Evolutionary conservation across 1,284 basidiomycete species (phyloP).

Genomic region (Pisolithus thermaeus): DNA sequence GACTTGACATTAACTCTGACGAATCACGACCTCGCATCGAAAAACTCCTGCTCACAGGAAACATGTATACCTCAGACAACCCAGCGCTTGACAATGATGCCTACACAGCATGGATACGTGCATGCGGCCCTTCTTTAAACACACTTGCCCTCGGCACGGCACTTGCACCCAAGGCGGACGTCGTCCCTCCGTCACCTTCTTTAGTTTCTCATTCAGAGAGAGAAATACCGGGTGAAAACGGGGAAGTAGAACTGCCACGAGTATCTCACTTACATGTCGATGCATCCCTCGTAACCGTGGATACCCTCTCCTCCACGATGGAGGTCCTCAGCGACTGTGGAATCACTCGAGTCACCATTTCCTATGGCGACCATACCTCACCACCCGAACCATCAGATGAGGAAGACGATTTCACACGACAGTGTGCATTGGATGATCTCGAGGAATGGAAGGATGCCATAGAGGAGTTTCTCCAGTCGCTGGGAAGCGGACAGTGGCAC

Average conservation of each 20-base stretch:
- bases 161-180: conserved; percentile 11
- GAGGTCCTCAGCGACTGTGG: conserved; percentile 11
- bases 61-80: conserved; percentile 22
- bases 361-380: conserved; percentile 12
- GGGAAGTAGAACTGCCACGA: conserved; percentile 1
- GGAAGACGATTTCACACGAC: conserved; percentile 21
- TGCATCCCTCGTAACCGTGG: conserved; percentile 22
- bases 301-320: conserved; percentile 20
- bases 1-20: conserved; percentile 6
- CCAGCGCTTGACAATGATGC: conserved; percentile 17
- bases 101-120: conserved; percentile 21
- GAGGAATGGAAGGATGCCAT: conserved; percentile 20
- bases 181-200: background rate
- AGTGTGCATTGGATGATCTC: conserved; percentile 30
- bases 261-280: conserved; percentile 21
- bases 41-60: conserved; percentile 23
- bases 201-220: background rate
- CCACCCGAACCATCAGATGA: conserved; percentile 1
- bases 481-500: conserved; percentile 14
- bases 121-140: conserved; percentile 17
- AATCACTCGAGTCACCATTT: conserved; percentile 20
- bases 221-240: background rate
- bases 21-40: conserved; percentile 8
- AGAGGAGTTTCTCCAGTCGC: conserved; percentile 16
- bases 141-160: conserved; percentile 20